phyloP scores from a whole-genome alignment of 495 filamentous ascomycete genomes.

The Xylaria grammica region DNA sequence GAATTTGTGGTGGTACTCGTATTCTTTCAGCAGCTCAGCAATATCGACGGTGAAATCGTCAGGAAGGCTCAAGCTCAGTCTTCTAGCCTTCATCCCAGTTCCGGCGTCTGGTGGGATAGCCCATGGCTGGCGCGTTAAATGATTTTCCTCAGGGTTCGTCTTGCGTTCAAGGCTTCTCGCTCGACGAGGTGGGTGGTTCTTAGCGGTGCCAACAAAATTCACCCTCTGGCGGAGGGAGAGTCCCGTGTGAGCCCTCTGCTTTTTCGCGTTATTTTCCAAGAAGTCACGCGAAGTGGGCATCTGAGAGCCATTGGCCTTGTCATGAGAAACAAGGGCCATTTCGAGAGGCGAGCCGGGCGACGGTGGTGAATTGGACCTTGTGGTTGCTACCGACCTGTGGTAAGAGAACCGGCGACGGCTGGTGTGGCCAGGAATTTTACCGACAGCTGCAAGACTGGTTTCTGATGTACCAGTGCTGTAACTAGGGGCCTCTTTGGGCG shows the following conservation, averaged over 20 bases:
- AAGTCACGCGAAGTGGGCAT: constrained; percentile 49
- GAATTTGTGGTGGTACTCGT: constrained; percentile 61
- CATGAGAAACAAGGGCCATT: constrained; percentile 36
- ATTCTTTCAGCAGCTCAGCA: constrained; percentile 65
- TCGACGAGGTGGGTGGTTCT: constrained; percentile 31
- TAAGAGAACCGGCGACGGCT: constrained; percentile 52
- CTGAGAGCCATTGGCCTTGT: constrained; percentile 37
- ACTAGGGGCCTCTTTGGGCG: constrained; percentile 29
- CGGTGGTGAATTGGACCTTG: constrained; percentile 59
- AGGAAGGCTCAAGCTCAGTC: constrained; percentile 65
- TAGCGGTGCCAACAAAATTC: constrained; percentile 33
- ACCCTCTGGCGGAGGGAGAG: constrained; percentile 48
- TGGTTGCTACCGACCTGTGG: constrained; percentile 50
- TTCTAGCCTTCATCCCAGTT: constrained; percentile 68
- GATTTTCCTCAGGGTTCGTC: constrained; percentile 31
- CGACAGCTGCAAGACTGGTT: constrained; percentile 26
- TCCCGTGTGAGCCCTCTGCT: constrained; percentile 55
- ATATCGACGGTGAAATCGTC: constrained; percentile 68
- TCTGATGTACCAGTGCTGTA: constrained; percentile 31
- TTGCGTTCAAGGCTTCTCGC: constrained; percentile 38
- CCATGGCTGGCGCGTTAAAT: constrained; percentile 47
- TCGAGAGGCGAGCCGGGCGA: constrained; percentile 54
- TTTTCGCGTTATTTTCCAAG: constrained; percentile 45
- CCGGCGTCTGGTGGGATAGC: constrained; percentile 62
- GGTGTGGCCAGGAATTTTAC: constrained; percentile 24